These are phyloP conservation scores for Calonectria leucothoes DNA, from an alignment of 2,329 filamentous ascomycete species.

Conservation along the genomic window DNA sequence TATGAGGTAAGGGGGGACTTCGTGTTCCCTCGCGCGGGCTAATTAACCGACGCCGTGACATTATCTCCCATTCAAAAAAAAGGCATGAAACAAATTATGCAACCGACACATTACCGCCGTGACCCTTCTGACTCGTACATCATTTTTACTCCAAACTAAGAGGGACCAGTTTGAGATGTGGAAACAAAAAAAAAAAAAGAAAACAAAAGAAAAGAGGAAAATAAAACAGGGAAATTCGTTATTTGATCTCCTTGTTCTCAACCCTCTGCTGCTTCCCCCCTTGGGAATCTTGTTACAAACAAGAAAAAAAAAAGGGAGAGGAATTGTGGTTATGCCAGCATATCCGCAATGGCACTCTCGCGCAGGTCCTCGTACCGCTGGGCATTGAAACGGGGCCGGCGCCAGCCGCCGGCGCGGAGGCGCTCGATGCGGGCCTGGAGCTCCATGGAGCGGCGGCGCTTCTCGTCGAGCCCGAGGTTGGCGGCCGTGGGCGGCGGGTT, in stretches of 20 bases:
- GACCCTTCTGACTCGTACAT: conserved; percentile 3
- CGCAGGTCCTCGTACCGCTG: conserved; percentile 64
- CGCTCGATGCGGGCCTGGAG: conserved; percentile 65
- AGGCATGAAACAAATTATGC: background rate
- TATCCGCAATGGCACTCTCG: conserved; percentile 63
- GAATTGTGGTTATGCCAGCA: conserved; percentile 41
- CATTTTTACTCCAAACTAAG: background rate
- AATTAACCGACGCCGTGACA: background rate
- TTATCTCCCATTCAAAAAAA: background rate
- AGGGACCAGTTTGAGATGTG: background rate
- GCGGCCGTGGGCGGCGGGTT: conserved; percentile 20
- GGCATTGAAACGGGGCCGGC: conserved; percentile 65
- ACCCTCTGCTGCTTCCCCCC: too few relatives aligned
- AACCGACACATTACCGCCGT: conserved; percentile 2
- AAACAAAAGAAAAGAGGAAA: background rate
- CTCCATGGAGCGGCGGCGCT: conserved; percentile 54
- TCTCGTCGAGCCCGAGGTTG: conserved; percentile 37
- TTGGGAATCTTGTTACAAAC: background rate
- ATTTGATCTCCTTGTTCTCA: background rate
- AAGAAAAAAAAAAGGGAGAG: background rate
- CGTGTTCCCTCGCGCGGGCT: background rate
- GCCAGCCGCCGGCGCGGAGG: conserved; percentile 66
- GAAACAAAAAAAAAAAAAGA: background rate
- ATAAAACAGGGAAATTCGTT: background rate
- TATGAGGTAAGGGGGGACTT: too few relatives aligned